Evolutionary conservation across 345 rosid genomes (phyloP).

Genomic region (Aquilaria yunnanensis): DNA sequence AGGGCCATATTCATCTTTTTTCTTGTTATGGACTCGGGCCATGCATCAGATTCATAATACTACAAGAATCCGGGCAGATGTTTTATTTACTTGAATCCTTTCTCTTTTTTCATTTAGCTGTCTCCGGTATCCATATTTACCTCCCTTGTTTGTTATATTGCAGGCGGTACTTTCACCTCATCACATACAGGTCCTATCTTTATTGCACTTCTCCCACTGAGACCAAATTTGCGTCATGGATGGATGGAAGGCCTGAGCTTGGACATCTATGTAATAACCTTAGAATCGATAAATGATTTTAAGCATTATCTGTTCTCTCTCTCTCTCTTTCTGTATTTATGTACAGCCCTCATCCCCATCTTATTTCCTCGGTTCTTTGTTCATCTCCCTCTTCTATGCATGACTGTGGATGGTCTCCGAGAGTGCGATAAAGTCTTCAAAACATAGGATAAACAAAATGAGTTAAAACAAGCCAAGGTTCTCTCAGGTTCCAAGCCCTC

Average conservation of each 20-base stretch:
- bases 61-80: too few relatives aligned
- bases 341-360: conserved; percentile 24
- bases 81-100: too few relatives aligned
- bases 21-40: too few relatives aligned
- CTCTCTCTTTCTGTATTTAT: conserved; percentile 18
- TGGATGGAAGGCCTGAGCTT: conserved; percentile 86
- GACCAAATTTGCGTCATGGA: conserved; percentile 62
- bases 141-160: conserved; percentile 5
- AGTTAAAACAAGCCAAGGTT: too few relatives aligned
- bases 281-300: conserved; percentile 57
- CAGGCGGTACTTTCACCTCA: conserved; percentile 90
- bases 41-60: too few relatives aligned
- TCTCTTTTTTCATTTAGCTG: too few relatives aligned
- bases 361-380: too few relatives aligned
- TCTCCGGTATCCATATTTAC: too few relatives aligned
- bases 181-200: conserved; percentile 85
- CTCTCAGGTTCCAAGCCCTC: too few relatives aligned
- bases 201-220: conserved; percentile 54
- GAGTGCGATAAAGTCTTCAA: background rate
- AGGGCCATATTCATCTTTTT: too few relatives aligned
- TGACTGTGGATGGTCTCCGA: background rate
- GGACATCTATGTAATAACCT: conserved; percentile 86
- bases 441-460: too few relatives aligned
- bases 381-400: background rate
- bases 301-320: background rate